Evolutionary conservation across 148 eudicot genomes (phyloP), one percentile per base, ranked within the genome.

Genomic region (Camellia sinensis): DNA sequence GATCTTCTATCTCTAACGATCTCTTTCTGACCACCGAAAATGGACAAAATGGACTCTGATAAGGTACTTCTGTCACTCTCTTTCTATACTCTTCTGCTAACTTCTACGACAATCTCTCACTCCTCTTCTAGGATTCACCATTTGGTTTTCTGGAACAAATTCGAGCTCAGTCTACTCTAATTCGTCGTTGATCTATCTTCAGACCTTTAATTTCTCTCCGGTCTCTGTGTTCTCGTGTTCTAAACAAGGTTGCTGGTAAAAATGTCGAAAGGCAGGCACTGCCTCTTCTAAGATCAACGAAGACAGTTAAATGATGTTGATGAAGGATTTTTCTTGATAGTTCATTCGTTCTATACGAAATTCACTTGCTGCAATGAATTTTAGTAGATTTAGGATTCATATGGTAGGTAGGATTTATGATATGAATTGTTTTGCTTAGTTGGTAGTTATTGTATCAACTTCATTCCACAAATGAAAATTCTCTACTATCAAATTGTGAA

Each of bases 41-140:
- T 74, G 74, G 85, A 79, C 41, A 82, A 74, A 9, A 83, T 74
- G 74, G 85, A 79, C 41, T 67, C 85, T 18, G 89, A 90, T 67
- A 90, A 87, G 91, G 91, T 88, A 13, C 60, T 57, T 82, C 37
- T 12, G 9, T 6, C 76, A 4, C 50, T 15, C 52, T 7, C 17
- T 60, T 63, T 6, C 59, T 67, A 29, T 60, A 61, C 18, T 72
- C 22, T 29, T 13, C 18, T 60, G 17, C 57, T 60, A 43, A 18
- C 78, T 60, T 74, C 57, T 44, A 22, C 14, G 41, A 13, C 57
- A 54, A 75, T 48, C 54, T 63, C 70, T 76, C 21, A 10, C 29
- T 29, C 29, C 21, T 48, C 60, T 50, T 17, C 22, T 2, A 0
- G 6, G 29, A 22, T 44, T 65, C 57, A 14, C n/a, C 54, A 7